Conservation (phyloP, 2,329 filamentous ascomycete genomes). For the Gyromitra esculenta region DNA sequence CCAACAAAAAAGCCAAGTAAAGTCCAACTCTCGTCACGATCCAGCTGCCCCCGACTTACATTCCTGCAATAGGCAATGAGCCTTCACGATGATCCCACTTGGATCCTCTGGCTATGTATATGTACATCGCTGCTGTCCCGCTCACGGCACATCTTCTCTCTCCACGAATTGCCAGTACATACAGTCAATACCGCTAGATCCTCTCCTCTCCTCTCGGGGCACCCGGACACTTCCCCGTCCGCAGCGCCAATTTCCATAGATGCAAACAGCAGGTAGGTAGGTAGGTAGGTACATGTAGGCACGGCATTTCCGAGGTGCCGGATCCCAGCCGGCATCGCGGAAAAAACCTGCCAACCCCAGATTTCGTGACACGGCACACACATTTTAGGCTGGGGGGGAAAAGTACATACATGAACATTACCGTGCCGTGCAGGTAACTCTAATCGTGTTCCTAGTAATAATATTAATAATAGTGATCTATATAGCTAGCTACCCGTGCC, state of each 20-base stretch:
- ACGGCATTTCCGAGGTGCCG: conserved; percentile 31
- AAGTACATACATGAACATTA: not conserved
- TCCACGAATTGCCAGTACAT: not conserved
- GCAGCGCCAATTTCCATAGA: not conserved
- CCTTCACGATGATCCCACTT: not conserved
- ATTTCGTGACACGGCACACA: not conserved
- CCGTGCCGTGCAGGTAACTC: conserved; percentile 17
- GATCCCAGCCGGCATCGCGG: conserved; percentile 28
- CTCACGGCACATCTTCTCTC: not conserved
- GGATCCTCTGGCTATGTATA: not conserved
- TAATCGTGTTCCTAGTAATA: not conserved
- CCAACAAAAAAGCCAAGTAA: too few relatives aligned
- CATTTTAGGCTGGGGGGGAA: conserved; percentile 26
- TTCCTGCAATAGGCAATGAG: not conserved
- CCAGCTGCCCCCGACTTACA: not conserved
- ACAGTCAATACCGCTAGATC: not conserved
- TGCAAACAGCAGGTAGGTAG: not conserved
- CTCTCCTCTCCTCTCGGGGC: not conserved
- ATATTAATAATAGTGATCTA: too few relatives aligned
- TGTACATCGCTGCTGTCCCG: not conserved
- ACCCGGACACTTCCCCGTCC: not conserved
- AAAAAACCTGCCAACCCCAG: not conserved
- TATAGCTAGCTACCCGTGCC: too few relatives aligned
- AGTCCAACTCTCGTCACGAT: too few relatives aligned
- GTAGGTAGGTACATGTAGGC: not conserved